Evolutionary conservation across 176 grass and related monocot genomes (phyloP).

Genomic region (sorghum (Sorghum bicolor)): DNA sequence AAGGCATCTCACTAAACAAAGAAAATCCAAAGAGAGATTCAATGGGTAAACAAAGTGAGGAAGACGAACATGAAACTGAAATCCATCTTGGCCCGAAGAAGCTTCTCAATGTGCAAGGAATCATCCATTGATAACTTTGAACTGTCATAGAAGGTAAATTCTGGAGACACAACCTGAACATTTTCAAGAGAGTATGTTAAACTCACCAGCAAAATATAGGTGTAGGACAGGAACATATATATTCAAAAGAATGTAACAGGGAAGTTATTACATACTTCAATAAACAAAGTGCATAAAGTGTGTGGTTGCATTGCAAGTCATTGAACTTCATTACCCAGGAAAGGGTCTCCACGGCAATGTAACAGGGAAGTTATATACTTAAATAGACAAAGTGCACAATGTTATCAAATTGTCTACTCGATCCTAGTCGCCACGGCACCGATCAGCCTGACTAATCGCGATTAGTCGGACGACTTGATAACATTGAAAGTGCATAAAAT

Average conservation of each 20-base stretch:
- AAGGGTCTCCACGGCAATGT: background rate
- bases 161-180: constrained; percentile 84
- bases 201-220: background rate
- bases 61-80: constrained; percentile 93
- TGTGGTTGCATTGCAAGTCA: background rate
- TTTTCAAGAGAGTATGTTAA: background rate
- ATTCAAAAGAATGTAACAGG: background rate
- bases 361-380: background rate
- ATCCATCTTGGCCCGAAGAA: constrained; percentile 91
- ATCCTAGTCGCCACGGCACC: too few relatives aligned
- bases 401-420: too few relatives aligned
- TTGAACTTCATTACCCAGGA: background rate
- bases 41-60: constrained; percentile 22
- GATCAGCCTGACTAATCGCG: too few relatives aligned
- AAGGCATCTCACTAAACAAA: constrained; percentile 4
- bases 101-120: constrained; percentile 92
- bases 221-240: background rate
- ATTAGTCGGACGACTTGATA: too few relatives aligned
- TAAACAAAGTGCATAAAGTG: background rate
- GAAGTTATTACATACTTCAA: background rate
- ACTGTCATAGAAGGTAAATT: constrained; percentile 92
- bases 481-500: background rate
- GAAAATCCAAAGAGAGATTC: constrained; percentile 5
- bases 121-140: constrained; percentile 85
- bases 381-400: constrained; percentile 5